These are phyloP conservation scores for Neurospora sp. DNA, from an alignment of 495 filamentous ascomycete genomes.

Conservation along the genomic window DNA sequence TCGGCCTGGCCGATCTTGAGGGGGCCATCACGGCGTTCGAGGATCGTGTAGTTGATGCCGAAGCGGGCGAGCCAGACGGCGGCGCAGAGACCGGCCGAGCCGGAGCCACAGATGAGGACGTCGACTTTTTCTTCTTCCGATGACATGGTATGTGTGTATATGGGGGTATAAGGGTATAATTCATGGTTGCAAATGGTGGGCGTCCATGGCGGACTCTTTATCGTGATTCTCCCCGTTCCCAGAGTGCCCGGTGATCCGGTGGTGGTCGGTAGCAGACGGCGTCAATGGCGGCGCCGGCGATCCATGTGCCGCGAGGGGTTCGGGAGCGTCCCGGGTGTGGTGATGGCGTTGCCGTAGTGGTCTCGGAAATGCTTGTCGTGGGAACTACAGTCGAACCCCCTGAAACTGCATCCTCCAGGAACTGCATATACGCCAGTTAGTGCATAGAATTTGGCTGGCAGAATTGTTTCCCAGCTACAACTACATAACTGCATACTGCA, in stretches of 20 bases:
- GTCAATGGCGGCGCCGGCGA: background rate
- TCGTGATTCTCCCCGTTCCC: background rate
- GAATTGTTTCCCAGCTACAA: too few species aligned
- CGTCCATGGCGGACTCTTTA: background rate
- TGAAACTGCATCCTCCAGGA: too few species aligned
- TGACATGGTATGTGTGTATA: constrained; percentile 3
- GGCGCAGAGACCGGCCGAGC: constrained; percentile 60
- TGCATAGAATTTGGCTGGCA: too few species aligned
- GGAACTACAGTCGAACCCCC: too few species aligned
- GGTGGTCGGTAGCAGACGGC: background rate
- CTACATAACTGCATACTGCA: too few species aligned
- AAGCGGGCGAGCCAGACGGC: constrained; percentile 56
- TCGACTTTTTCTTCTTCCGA: constrained; percentile 26
- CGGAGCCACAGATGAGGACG: constrained; percentile 57
- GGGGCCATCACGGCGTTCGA: constrained; percentile 52
- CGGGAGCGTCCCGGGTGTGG: background rate
- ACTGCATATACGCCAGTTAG: too few species aligned
- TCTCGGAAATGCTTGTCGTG: background rate
- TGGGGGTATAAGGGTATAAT: background rate
- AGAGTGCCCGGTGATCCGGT: background rate
- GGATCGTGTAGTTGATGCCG: constrained; percentile 49
- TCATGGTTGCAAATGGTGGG: background rate
- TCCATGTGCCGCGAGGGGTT: background rate
- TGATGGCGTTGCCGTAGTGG: background rate
- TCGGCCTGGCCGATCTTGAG: constrained; percentile 68